phyloP scores from a whole-genome alignment of 306 rosid species.

The Trifolium fragiferum region DNA sequence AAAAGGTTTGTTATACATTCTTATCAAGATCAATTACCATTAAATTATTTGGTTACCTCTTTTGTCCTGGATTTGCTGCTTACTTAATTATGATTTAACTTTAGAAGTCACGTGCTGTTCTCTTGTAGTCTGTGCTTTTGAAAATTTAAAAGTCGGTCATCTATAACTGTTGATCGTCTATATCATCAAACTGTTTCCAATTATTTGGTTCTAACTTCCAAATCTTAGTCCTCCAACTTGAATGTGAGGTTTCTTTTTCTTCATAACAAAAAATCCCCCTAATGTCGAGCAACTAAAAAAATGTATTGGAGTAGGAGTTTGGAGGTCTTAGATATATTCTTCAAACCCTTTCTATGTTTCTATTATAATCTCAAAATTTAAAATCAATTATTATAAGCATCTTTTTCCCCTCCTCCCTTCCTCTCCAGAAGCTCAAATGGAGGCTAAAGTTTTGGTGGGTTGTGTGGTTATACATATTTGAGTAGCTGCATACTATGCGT shows the following conservation, averaged over 20 bases:
- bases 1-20: conserved; percentile 56
- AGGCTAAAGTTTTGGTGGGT: background rate
- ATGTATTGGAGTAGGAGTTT: background rate
- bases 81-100: conserved; percentile 14
- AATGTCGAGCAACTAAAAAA: background rate
- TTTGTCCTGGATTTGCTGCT: conserved; percentile 6
- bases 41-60: conserved; percentile 4
- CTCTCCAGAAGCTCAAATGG: background rate
- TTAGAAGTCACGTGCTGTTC: conserved; percentile 28
- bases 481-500: conserved; percentile 10
- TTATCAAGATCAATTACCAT: conserved; percentile 35
- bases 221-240: background rate
- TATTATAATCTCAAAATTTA: no score
- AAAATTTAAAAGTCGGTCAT: background rate
- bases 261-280: background rate
- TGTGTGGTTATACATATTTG: conserved; percentile 5
- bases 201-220: background rate
- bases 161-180: background rate
- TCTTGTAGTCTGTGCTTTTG: conserved; percentile 5
- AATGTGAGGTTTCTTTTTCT: background rate
- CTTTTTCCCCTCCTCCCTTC: background rate
- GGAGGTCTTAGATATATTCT: background rate
- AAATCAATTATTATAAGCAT: background rate
- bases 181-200: background rate
- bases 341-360: background rate